Evolutionary conservation across 495 filamentous ascomycete species (phyloP), one percentile per base, ranked within the genome.

Genomic region (Aspergillus baeticus): DNA sequence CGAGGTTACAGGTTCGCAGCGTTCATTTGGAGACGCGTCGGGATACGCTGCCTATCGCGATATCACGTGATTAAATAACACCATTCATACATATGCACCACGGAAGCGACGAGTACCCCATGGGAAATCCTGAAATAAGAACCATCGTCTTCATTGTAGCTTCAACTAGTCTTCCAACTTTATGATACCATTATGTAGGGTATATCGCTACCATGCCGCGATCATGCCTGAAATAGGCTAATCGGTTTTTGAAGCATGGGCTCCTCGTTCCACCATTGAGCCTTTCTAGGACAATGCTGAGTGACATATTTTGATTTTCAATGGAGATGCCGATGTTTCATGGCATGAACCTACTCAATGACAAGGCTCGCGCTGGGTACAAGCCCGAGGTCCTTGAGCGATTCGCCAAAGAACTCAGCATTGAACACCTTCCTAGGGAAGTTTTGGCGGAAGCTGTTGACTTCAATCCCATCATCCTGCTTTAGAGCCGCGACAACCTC

Each of bases 301-400:
- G 34, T 5, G 29, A 49, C 18, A 13, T 36, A 23, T 13, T 34
- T 36, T 17, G 10, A 33, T 38, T 5, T 5, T 13, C 15, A 17
- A 14, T 14, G 5, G 15, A 14, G 5, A 11, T 11, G 36, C 11
- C 36, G 14, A 38, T 14, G 36, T 38, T n/a, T 36, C 5, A 23
- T n/a, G n/a, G 21, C 45, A 23, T 42, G 26, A 21, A 42, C 61
- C 72, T 51, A 79, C 63, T 86, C 82, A 36, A 94, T 83, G 58
- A 96, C 83, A 54, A 99, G 76, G 52, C 87, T 91, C 51, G 92
- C 92, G 60, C 90, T 96, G 10, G 94, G 94, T 11, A 90, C 86
- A 56, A 97, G 73, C 11, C 91, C 91, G 21, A 95, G 88, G 68
- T 99, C 95, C 73, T 94, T 94, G 57, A 99, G 69, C 14, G 92